Conservation (phyloP, 2,329 filamentous ascomycete species). For the Cercospora citrullina region DNA sequence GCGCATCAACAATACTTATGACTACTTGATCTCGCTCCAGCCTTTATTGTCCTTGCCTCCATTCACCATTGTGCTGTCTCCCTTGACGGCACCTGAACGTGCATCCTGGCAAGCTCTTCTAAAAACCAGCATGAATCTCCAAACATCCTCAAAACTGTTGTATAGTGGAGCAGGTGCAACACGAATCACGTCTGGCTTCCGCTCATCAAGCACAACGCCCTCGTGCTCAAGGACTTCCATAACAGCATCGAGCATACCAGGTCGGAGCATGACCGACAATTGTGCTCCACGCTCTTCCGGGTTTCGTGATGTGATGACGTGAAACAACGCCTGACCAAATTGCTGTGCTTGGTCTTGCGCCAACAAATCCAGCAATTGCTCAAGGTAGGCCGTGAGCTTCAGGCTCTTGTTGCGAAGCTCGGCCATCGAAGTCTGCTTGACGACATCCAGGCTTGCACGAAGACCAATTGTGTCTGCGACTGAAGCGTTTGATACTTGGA, state of each 20-base stretch:
- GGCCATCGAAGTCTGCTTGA: conserved; percentile 68
- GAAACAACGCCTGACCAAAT: conserved; percentile 38
- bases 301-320: conserved; percentile 68
- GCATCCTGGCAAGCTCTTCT: conserved; percentile 49
- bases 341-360: conserved; percentile 19
- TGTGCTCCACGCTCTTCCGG: conserved; percentile 73
- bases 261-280: conserved; percentile 68
- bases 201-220: conserved; percentile 77
- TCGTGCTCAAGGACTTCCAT: conserved; percentile 63
- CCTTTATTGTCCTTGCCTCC: conserved; percentile 34
- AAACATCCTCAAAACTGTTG: conserved; percentile 75
- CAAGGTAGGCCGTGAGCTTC: conserved; percentile 73
- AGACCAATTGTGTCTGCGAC: conserved; percentile 77
- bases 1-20: neutral
- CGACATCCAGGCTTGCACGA: conserved; percentile 70
- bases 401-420: conserved; percentile 70
- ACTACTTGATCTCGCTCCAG: conserved; percentile 37
- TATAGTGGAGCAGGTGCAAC: conserved; percentile 84
- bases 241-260: conserved; percentile 70
- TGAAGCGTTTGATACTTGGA: conserved; percentile 81
- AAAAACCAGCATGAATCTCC: conserved; percentile 59
- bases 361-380: conserved; percentile 57
- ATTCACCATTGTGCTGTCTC: conserved; percentile 31
- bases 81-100: neutral
- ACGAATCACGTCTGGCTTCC: conserved; percentile 80